Evolutionary conservation across 1,284 basidiomycete species (phyloP), one percentile per base, ranked within the genome.

Genomic region (Salmacisia buchloeana): DNA sequence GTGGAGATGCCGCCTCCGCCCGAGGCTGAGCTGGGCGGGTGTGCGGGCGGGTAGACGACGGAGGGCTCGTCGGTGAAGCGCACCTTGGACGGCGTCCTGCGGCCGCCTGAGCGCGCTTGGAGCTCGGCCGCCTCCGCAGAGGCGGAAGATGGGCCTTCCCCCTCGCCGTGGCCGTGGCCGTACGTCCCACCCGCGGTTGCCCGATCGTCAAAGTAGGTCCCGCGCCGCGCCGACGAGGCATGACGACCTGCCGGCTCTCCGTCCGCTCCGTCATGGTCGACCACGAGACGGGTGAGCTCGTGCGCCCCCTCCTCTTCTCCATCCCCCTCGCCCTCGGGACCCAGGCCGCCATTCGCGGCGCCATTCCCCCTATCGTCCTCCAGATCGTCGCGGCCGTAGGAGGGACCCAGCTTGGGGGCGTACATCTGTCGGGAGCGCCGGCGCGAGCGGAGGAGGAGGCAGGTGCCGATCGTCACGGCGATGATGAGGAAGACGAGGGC

Each of bases 401-500:
- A 7, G 13, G 13, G 25, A 7, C 21, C 46, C 6, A 13, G 3
- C 4, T 54, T 29, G 25, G 25, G 18, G 5, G 21, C 49, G 29
- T 54, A 31, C 23, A 54, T 45, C 54, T 68, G 69, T 38, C 73
- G 65, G 25, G 71, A 29, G 46, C 59, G 35, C 57, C 85, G 82
- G 10, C 89, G 84, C 23, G 84, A 80, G 39, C 89, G 85, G 80
- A 86, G 88, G 84, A 88, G 89, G 62, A 92, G 80, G 80, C 88
- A 90, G 18, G 84, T 80, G 0, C 86, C 91, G 45, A 93, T 84
- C n/a, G 83, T 84, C 10, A 87, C 77, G 27, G 85, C 84, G 65
- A 96, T 85, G 52, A 96, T 81, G 3, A 91, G 76, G 39, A 97
- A 83, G 34, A 96, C 86, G 27, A 94, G 82, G 1, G 90, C 87